These are phyloP conservation scores for Lepidium campestre DNA, from an alignment of 441 rosid genomes.

Conservation along the genomic window DNA sequence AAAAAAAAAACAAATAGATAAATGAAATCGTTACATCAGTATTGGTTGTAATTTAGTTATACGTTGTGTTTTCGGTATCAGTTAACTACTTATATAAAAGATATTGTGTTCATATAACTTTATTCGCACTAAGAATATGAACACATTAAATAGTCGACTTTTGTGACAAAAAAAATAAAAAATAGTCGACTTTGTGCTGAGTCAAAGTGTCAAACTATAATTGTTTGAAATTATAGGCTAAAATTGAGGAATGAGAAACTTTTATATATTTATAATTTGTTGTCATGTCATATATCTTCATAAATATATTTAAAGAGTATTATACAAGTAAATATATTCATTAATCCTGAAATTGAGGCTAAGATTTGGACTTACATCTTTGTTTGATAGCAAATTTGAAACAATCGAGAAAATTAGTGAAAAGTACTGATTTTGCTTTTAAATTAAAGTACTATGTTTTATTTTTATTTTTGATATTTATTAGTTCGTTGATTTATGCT, in stretches of 20 bases:
- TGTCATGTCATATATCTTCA: slow-evolving; percentile 5
- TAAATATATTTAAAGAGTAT: not conserved
- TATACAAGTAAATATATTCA: not conserved
- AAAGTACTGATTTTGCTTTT: not conserved
- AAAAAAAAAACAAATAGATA: too few relatives aligned
- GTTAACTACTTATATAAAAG: not conserved
- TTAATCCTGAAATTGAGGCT: slow-evolving; percentile 19
- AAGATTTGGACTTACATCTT: slow-evolving; percentile 6
- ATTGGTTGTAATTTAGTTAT: not conserved
- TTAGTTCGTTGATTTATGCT: not conserved
- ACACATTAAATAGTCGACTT: not conserved
- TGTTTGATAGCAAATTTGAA: slow-evolving; percentile 6
- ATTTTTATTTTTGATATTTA: not conserved
- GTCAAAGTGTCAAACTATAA: not conserved
- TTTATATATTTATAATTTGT: not conserved
- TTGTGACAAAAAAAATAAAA: too few relatives aligned
- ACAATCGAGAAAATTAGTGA: not conserved
- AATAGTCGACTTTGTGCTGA: slow-evolving; percentile 7
- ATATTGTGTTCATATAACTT: not conserved
- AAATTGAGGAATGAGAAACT: not conserved
- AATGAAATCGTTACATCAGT: too few relatives aligned
- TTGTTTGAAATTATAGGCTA: not conserved
- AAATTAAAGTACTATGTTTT: not conserved
- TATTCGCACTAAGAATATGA: not conserved
- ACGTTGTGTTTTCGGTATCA: not conserved